Base-by-base conservation (phyloP, 495 filamentous ascomycete genomes). In the Alectoria sarmentosa region DNA sequence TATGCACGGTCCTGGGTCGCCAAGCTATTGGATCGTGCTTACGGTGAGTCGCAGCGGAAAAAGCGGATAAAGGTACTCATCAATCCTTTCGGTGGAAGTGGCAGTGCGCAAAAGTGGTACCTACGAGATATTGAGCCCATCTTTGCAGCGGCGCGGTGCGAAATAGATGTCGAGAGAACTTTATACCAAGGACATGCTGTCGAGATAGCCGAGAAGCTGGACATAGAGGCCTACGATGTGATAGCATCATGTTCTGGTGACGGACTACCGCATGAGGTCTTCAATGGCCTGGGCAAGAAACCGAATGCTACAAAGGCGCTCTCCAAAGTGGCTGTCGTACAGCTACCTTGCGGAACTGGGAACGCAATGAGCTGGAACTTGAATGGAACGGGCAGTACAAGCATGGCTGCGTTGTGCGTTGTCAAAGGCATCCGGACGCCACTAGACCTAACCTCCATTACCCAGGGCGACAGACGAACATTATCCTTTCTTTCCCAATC, bases 361-460 rank as follows among this genome's bases (percentile, higher is more conserved):
- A 98, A 98, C 73, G 93, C 91, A 32, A 88, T 98, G 90, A 88
- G 88, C 55, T 89, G 88, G 79, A 97, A 96, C 69, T 76, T 95
- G 41, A 89, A 88, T 60, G 94, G 93, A 3, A 94, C 90, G 2
- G 83, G 86, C 41, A 88, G 84, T 66, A 83, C 88, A 15, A 88
- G 85, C 60, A 71, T 91, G 58, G 90, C 91, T 5, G 88, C 93
- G 13, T 73, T 98, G 66, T 83, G 83, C 6, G 86, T 96, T 23
- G 81, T 97, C 63, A 98, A 98, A 73, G 92, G 90, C 9, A 74
- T 95, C 41, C 80, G 84, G 21, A 92, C 87, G 19, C 87, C 90
- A 3, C 71, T 98, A 26, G 94, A 98, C 69, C 75, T 98, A 36
- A 82, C 92, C 65, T 95, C 90, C 23, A 82, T 98, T 69, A 95